Percentiles rank a stretch among this genome's conserved stretches.
Conservation (phyloP, 768 basidiomycete genomes). For the Mycena maculata region DNA sequence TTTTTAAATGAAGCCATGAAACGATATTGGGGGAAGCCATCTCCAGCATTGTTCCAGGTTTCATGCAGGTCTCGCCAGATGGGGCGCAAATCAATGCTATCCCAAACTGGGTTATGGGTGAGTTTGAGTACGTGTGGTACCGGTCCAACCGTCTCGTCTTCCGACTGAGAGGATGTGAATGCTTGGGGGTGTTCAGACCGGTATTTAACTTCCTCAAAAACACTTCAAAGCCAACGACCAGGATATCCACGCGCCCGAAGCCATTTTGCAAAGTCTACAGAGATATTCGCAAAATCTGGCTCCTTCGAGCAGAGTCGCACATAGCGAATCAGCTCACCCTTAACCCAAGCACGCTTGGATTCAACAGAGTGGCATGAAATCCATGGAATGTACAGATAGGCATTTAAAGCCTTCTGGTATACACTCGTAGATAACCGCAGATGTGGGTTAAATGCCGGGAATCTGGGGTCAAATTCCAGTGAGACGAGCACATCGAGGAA, state of each 20-base stretch:
- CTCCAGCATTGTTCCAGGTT: background rate
- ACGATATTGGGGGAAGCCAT: background rate
- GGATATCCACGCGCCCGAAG: conserved; percentile 19
- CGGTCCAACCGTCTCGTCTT: background rate
- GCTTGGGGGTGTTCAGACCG: conserved; percentile 3
- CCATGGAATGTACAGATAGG: conserved; percentile 31
- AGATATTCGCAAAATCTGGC: conserved; percentile 11
- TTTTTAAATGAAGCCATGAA: conserved; percentile 7
- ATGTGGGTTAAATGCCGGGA: background rate
- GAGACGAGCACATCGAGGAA: conserved; percentile 30
- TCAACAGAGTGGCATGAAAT: background rate
- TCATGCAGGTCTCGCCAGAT: background rate
- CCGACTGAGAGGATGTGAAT: background rate
- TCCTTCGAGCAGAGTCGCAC: conserved; percentile 8
- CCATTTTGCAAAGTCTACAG: background rate
- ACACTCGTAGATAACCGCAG: conserved; percentile 8
- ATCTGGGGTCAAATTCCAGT: conserved; percentile 3
- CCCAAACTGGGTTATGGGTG: background rate
- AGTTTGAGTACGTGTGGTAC: conserved; percentile 1
- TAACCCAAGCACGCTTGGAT: background rate
- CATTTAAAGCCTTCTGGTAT: conserved; percentile 30
- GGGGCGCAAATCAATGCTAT: background rate
- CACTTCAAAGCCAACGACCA: conserved; percentile 8
- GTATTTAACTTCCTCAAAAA: conserved; percentile 14
- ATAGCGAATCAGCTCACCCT: conserved; percentile 1